Base-by-base conservation (phyloP, 129 eudicot species). In the Centella asiatica region DNA sequence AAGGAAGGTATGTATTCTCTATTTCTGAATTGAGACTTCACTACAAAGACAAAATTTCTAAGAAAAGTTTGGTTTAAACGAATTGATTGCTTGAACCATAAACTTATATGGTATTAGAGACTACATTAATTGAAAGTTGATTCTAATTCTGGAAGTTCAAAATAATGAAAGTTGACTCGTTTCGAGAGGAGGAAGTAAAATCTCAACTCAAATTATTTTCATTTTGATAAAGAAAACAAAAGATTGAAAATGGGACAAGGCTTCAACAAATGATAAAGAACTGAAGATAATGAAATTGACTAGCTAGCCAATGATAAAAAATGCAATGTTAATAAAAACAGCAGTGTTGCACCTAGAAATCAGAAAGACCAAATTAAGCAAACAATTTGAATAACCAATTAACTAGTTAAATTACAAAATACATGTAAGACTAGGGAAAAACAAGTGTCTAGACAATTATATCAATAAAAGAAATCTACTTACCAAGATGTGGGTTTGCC, bases 401-500 rank as follows among this genome's bases (percentile, higher is more conserved):
- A 22, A 39, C 22, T 8, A 26, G 24, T 42, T 61, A 13, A 19
- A 60, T 19, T 4, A 9, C 40, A 31, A 15, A 2, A 63, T 12
- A 24, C n/a, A 25, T 31, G 25, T 29, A 27, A 6, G 10, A 45
- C 6, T 17, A 14, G 14, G 33, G 37, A 5, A 2, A 27, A 4
- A 8, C 19, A 0, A 56, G 57, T 26, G 11, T 29, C 20, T 60
- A 46, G 24, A 18, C 3, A 59, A 31, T 23, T 19, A 29, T 27
- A 29, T 31, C 20, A 26, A 62, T 32, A 25, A 22, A 15, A 25
- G 10, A 45, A 48, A 28, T n/a, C n/a, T 2, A 70, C 96, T 85
- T 64, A 93, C 99, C 99, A 60, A 93, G 70, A 73, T 88, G 99
- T 56, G 99, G 99, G 75, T 93, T 93, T 66, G 99, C 99, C 14